phyloP scores from a whole-genome alignment of 768 basidiomycete genomes.

The Rhizopogon vulgaris region DNA sequence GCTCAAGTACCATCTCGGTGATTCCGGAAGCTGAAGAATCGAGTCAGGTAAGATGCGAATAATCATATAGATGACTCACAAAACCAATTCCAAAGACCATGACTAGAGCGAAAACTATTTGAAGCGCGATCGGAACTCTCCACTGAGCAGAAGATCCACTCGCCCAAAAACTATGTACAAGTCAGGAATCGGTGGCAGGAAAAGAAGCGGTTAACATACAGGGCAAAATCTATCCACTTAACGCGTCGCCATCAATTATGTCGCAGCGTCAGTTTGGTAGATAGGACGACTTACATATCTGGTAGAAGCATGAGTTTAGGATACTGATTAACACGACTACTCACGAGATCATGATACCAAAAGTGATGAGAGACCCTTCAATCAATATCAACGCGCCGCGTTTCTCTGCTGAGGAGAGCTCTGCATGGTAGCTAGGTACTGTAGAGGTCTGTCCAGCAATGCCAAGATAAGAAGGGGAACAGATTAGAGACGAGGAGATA shows the following conservation, averaged over 20 bases:
- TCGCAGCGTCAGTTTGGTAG: not conserved
- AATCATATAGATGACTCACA: conserved; percentile 27
- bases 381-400: conserved; percentile 62
- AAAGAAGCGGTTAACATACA: conserved; percentile 29
- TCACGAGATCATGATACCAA: conserved; percentile 59
- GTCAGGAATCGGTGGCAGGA: not conserved
- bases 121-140: conserved; percentile 57
- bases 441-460: conserved; percentile 45
- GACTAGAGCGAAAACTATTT: conserved; percentile 49
- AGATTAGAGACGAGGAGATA: not conserved
- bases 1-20: conserved; percentile 44
- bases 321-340: conserved; percentile 14
- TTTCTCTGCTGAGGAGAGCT: conserved; percentile 54
- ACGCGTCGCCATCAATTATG: not conserved
- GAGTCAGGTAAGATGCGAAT: conserved; percentile 1
- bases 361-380: conserved; percentile 57
- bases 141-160: conserved; percentile 49
- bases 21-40: conserved; percentile 44
- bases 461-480: not conserved
- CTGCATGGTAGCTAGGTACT: conserved; percentile 59
- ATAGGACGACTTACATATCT: conserved; percentile 10
- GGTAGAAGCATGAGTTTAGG: not conserved
- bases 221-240: conserved; percentile 60
- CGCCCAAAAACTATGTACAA: conserved; percentile 39
- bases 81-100: conserved; percentile 45